Evolutionary conservation across 23 red algal species (phyloP), one percentile per base, ranked within the genome.

Genomic region (Gracilaria vermiculophylla): DNA sequence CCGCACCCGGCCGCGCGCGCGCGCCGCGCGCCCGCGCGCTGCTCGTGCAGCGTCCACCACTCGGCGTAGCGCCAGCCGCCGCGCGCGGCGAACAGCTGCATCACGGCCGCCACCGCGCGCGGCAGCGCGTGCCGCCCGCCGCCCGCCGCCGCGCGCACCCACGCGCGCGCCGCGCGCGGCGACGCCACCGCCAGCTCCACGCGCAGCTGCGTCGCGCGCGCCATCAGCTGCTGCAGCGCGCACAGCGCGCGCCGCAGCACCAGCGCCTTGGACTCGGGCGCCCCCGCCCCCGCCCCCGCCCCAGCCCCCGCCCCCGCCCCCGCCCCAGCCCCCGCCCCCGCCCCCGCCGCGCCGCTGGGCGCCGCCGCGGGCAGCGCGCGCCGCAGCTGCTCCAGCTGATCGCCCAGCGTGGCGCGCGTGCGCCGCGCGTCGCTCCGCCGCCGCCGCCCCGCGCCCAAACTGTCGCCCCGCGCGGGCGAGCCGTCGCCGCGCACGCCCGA

Each of bases 1-100:
- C 49, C 24, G 53, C 72, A 23, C 25, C 47, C 6, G 5, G 19
- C 21, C n/a, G 14, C 27, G 19, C 45, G 20, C 66, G 60, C 8
- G 42, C 17, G 11, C 28, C 44, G 20, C 8, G 10, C 28, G 28
- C 9, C 61, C 55, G 44, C 12, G 71, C 81, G 4, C 66, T 70
- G 23, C 41, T 88, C 84, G 32, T 73, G 69, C 51, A 88, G 43
- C 13, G 83, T 84, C 91, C 91, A 94, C 81, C 81, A 86, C 61
- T 94, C 91, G 7, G 81, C 91, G 36, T 94, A 94, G 53, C 83
- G 45, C 91, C 91, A 94, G 21, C 65, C 69, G 21, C 55, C 39
- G 15, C 76, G 52, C 31, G 54, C 62, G 0, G 80, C 69, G 74
- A 94, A 94, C 67, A 94, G 57, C 37, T 94, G 81, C 91, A 94